Conservation (phyloP, 2,329 filamentous ascomycete genomes). For the Colletotrichum trifolii region DNA sequence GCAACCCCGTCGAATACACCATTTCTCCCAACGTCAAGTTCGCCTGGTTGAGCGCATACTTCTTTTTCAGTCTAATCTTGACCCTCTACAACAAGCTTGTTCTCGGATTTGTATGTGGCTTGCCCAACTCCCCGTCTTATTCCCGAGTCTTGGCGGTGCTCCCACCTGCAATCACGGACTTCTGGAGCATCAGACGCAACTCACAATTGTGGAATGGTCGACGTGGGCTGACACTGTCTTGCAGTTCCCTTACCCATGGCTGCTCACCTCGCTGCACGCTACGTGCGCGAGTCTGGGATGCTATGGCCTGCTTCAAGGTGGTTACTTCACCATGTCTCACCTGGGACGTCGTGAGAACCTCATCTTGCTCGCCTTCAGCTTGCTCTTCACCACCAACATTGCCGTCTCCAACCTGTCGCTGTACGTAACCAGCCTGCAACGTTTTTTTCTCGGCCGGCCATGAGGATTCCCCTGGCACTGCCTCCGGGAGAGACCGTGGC, state of each 20-base stretch:
- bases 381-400: constrained; percentile 72
- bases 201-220: neutral
- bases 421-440: constrained; percentile 43
- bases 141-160: constrained; percentile 5
- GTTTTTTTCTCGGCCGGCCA: neutral
- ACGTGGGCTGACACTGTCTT: constrained; percentile 25
- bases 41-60: constrained; percentile 63
- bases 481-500: constrained; percentile 12
- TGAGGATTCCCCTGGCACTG: constrained; percentile 7
- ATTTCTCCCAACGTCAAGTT: constrained; percentile 59
- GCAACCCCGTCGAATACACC: constrained; percentile 51
- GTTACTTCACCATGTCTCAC: constrained; percentile 63
- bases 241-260: constrained; percentile 70
- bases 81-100: constrained; percentile 71
- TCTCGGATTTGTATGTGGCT: constrained; percentile 57
- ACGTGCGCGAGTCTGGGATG: constrained; percentile 68
- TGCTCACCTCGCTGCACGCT: constrained; percentile 68
- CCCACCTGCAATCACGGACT: neutral
- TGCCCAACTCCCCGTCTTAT: neutral
- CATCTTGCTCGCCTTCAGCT: constrained; percentile 67
- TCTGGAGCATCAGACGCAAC: neutral
- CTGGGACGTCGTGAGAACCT: constrained; percentile 64
- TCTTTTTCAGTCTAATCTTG: constrained; percentile 58
- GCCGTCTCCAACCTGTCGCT: constrained; percentile 73
- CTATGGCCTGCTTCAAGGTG: constrained; percentile 60